phyloP scores from a whole-genome alignment of 768 basidiomycete species.

The Tricholoma furcatifolium region DNA sequence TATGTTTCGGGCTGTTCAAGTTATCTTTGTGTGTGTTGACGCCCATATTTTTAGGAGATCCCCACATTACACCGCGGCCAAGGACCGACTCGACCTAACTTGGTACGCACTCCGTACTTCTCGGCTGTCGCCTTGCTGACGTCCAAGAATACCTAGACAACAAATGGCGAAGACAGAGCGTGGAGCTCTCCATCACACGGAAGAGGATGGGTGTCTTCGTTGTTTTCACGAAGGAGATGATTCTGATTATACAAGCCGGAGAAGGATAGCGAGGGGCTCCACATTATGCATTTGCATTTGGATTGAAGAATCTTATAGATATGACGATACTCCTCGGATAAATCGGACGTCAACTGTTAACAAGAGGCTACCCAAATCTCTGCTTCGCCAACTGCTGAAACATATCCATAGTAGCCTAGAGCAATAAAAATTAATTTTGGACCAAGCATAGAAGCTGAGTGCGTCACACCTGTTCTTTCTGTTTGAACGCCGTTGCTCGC shows the following conservation, averaged over 20 bases:
- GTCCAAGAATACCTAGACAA: slow-evolving; percentile 12
- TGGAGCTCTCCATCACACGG: slow-evolving; percentile 31
- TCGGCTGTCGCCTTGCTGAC: background rate
- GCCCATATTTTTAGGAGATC: background rate
- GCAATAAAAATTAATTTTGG: background rate
- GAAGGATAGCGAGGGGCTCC: background rate
- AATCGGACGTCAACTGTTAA: background rate
- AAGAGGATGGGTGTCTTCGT: slow-evolving; percentile 19
- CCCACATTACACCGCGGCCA: background rate
- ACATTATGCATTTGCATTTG: background rate
- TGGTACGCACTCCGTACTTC: background rate
- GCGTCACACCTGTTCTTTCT: slow-evolving; percentile 69
- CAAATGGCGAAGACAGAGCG: slow-evolving; percentile 36
- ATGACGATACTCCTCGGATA: background rate
- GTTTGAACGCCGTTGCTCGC: slow-evolving; percentile 57
- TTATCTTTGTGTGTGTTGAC: background rate
- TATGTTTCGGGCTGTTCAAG: background rate
- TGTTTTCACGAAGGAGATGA: slow-evolving; percentile 18
- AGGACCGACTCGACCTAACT: background rate
- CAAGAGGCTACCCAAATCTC: slow-evolving; percentile 6
- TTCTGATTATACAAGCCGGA: background rate
- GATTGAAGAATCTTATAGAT: background rate
- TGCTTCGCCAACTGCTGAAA: slow-evolving; percentile 73
- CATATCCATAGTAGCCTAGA: slow-evolving; percentile 89
- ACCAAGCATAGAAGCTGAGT: background rate